Percentiles rank a stretch among this genome's conserved stretches.
These are phyloP conservation scores for Tricholomella constricta DNA, from an alignment of 768 basidiomycete genomes.

Conservation along the genomic window DNA sequence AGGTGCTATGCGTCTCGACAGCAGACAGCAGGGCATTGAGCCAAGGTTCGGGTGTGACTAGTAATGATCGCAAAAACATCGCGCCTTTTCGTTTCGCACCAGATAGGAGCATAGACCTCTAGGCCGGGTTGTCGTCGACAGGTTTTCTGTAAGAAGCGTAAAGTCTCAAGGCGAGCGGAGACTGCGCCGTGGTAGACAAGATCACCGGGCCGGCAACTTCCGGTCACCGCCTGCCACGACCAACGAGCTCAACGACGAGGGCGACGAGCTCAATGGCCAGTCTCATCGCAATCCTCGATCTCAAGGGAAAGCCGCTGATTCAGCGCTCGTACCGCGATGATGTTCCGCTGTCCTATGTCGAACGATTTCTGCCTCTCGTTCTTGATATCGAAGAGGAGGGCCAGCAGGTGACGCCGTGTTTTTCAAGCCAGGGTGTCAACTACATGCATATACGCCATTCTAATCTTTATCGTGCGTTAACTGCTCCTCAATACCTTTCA, in stretches of 20 bases:
- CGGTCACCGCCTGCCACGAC: not conserved
- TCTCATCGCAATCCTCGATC: conserved; percentile 92
- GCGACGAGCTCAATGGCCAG: conserved; percentile 42
- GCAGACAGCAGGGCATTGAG: too few species aligned
- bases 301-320: conserved; percentile 98
- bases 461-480: conserved; percentile 87
- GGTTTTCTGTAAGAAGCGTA: too few species aligned
- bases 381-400: conserved; percentile 98
- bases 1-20: too few species aligned
- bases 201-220: not conserved
- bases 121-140: too few species aligned
- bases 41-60: too few species aligned
- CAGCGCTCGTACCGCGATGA: conserved; percentile 97
- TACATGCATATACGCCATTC: conserved; percentile 99
- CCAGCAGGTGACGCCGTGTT: conserved; percentile 93
- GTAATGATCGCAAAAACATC: too few species aligned
- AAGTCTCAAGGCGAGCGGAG: too few species aligned
- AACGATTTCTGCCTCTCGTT: conserved; percentile 90
- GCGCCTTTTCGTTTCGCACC: too few species aligned
- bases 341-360: conserved; percentile 85
- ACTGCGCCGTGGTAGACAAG: too few species aligned
- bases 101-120: too few species aligned
- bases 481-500: not conserved
- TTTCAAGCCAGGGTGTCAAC: conserved; percentile 93
- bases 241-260: not conserved